Conservation (phyloP, 163 green algal species). For the Picocystis sp. region DNA sequence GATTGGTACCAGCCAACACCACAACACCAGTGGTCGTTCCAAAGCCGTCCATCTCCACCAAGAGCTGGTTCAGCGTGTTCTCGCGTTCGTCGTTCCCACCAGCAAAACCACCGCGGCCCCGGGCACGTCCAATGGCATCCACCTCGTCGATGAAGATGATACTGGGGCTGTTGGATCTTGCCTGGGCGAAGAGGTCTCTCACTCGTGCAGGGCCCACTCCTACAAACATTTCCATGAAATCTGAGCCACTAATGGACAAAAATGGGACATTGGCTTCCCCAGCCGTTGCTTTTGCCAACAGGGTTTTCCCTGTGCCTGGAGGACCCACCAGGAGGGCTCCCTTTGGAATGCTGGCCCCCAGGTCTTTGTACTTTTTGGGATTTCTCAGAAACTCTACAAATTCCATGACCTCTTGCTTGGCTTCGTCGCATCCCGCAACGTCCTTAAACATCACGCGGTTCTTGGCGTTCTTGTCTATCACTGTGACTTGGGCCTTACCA, state of each 20-base stretch:
- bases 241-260: conserved; percentile 54
- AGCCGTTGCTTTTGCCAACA: conserved; percentile 79
- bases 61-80: conserved; percentile 93
- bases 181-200: conserved; percentile 75
- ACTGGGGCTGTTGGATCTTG: conserved; percentile 59
- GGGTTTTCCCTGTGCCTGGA: conserved; percentile 68
- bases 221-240: conserved; percentile 99
- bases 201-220: conserved; percentile 83
- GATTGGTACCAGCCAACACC: conserved; percentile 90
- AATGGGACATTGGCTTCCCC: conserved; percentile 78
- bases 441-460: conserved; percentile 71
- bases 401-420: conserved; percentile 91
- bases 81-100: conserved; percentile 92
- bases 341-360: conserved; percentile 82
- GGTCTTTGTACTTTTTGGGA: conserved; percentile 32
- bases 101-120: conserved; percentile 52
- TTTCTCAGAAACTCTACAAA: conserved; percentile 92
- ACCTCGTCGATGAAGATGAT: conserved; percentile 99
- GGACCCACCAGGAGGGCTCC: conserved; percentile 62
- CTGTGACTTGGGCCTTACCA: conserved; percentile 65
- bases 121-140: conserved; percentile 81
- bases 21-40: conserved; percentile 73
- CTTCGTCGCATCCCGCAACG: conserved; percentile 76
- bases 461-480: conserved; percentile 79
- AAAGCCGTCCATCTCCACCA: conserved; percentile 97